A percentile compares a stretch with the other conserved stretches of the same genome.
phyloP scores from a whole-genome alignment of 495 filamentous ascomycete species.

The Xylaria venustula region DNA sequence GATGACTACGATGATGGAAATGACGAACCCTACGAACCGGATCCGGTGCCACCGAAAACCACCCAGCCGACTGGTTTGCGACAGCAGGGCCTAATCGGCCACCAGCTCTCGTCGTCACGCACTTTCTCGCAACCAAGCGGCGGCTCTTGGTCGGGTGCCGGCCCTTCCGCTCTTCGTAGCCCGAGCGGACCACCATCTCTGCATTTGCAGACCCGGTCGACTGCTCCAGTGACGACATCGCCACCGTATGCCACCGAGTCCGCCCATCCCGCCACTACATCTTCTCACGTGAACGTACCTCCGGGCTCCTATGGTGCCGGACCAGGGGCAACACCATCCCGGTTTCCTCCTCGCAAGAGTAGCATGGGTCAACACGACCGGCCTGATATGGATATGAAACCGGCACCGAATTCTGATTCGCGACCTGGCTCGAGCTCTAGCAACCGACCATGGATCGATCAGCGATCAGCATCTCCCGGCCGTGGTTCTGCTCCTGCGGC shows the following conservation, averaged over 20 bases:
- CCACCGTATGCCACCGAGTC: slow-evolving; percentile 2
- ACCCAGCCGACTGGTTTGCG: slow-evolving; percentile 2
- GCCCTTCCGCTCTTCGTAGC: slow-evolving; percentile 13
- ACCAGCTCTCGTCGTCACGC: slow-evolving; percentile 16
- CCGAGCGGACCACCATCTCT: slow-evolving; percentile 18
- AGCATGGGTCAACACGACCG: slow-evolving; percentile 52
- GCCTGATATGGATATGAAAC: slow-evolving; percentile 24
- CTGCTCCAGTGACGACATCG: background rate
- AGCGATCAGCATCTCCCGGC: slow-evolving; percentile 36
- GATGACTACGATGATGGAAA: slow-evolving; percentile 72
- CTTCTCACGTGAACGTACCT: slow-evolving; percentile 13
- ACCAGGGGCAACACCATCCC: slow-evolving; percentile 24
- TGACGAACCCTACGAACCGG: slow-evolving; percentile 39
- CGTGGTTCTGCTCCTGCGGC: slow-evolving; percentile 20
- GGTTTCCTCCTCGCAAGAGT: slow-evolving; percentile 60
- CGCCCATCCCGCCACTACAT: slow-evolving; percentile 3
- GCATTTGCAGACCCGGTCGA: slow-evolving; percentile 21
- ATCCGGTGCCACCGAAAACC: slow-evolving; percentile 26
- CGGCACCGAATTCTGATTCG: slow-evolving; percentile 21
- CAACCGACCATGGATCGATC: slow-evolving; percentile 29
- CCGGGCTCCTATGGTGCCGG: slow-evolving; percentile 23
- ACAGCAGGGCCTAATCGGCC: slow-evolving; percentile 12
- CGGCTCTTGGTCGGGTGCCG: background rate
- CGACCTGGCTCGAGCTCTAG: slow-evolving; percentile 23
- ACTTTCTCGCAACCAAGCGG: slow-evolving; percentile 23